A percentile compares a stretch with the other conserved stretches of the same genome.
Evolutionary conservation across 2,329 filamentous ascomycete species (phyloP).

Genomic region (Acrodontium crateriforme): DNA sequence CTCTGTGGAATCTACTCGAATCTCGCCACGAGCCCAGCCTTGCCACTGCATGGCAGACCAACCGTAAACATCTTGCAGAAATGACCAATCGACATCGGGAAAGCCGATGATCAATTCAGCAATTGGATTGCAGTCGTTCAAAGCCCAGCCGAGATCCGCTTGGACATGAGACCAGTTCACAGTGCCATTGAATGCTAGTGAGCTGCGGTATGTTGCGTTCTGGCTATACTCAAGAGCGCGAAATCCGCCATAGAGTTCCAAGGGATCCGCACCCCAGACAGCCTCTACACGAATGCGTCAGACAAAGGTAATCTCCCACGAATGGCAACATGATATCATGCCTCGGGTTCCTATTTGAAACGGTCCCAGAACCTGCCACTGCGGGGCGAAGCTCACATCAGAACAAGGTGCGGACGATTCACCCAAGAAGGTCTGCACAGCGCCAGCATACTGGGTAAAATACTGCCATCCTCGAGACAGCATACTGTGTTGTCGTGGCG

Average conservation of each 20-base stretch:
- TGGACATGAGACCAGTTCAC: conserved; percentile 33
- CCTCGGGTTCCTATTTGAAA: conserved; percentile 47
- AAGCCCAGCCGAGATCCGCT: no score
- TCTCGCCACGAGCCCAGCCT: conserved; percentile 40
- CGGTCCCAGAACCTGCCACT: conserved; percentile 42
- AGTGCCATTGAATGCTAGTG: conserved; percentile 36
- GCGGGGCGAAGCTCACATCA: no score
- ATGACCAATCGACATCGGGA: conserved; percentile 39
- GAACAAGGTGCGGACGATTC: no score
- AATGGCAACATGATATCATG: conserved; percentile 20
- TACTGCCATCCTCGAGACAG: no score
- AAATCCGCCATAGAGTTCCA: conserved; percentile 42
- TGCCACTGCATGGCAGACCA: conserved; percentile 47
- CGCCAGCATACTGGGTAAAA: background rate
- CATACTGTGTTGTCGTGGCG: no score
- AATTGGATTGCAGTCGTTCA: no score
- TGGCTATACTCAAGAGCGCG: conserved; percentile 30
- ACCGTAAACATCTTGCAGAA: conserved; percentile 41
- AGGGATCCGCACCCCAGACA: conserved; percentile 44
- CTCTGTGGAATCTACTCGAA: conserved; percentile 24
- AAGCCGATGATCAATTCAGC: conserved; percentile 32
- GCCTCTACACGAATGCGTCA: conserved; percentile 30
- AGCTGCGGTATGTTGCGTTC: conserved; percentile 33
- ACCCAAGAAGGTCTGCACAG: conserved; percentile 1
- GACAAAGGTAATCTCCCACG: no score